phyloP scores from a whole-genome alignment of 2,329 filamentous ascomycete genomes.

The Pseudogymnoascus sp. region DNA sequence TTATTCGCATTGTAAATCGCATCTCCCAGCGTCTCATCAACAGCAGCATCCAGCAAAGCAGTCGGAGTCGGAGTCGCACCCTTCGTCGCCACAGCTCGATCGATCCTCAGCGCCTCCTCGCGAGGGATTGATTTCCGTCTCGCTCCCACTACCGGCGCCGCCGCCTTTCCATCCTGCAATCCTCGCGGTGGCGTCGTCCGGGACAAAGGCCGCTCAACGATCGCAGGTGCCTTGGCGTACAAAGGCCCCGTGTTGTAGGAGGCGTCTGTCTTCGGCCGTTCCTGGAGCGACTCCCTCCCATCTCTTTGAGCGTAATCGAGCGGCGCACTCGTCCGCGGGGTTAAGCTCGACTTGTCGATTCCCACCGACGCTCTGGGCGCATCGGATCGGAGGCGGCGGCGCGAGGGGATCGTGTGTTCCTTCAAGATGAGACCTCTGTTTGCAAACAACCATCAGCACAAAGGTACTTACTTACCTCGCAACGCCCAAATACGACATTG shows the following conservation, averaged over 20 bases:
- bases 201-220: not conserved
- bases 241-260: slow-evolving; percentile 12
- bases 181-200: not conserved
- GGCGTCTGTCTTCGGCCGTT: slow-evolving; percentile 18
- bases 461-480: not conserved
- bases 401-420: slow-evolving; percentile 44
- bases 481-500: slow-evolving; percentile 12
- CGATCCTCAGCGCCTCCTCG: not conserved
- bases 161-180: not conserved
- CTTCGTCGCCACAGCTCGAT: not conserved
- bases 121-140: not conserved
- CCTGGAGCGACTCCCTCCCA: slow-evolving; percentile 20
- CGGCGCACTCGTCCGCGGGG: slow-evolving; percentile 18
- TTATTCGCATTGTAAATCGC: slow-evolving; percentile 17
- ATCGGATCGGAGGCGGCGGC: slow-evolving; percentile 38
- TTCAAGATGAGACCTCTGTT: slow-evolving; percentile 40
- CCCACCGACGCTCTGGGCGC: slow-evolving; percentile 30
- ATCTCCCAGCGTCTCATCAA: slow-evolving; percentile 20
- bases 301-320: slow-evolving; percentile 20
- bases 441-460: slow-evolving; percentile 14
- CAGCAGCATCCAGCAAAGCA: slow-evolving; percentile 11
- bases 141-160: not conserved
- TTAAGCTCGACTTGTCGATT: slow-evolving; percentile 18
- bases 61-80: not conserved
- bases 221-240: slow-evolving; percentile 7